A percentile compares a stretch with the other conserved stretches of the same genome.
phyloP scores from a whole-genome alignment of 2,329 filamentous ascomycete species.

The Cadophora sp. region DNA sequence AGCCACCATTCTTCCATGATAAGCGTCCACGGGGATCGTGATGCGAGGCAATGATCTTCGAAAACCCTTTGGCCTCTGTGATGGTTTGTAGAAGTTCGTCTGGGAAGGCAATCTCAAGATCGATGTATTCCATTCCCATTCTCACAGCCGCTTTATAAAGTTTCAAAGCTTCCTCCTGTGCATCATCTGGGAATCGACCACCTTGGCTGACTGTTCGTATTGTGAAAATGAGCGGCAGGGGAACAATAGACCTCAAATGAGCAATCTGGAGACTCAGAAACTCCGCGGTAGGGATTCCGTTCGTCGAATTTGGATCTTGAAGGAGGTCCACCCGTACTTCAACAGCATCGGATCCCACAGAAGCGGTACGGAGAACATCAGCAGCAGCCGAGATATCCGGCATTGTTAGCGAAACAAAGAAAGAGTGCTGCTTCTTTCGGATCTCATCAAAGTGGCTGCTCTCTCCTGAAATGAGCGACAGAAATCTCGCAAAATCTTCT shows the following conservation, averaged over 20 bases:
- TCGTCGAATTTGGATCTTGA: slow-evolving; percentile 64
- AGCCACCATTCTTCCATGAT: slow-evolving; percentile 92
- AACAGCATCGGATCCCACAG: slow-evolving; percentile 89
- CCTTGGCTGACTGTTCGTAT: slow-evolving; percentile 86
- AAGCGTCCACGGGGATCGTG: slow-evolving; percentile 83
- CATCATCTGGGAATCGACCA: slow-evolving; percentile 83
- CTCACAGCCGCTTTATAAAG: slow-evolving; percentile 82
- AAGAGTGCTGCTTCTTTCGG: slow-evolving; percentile 75
- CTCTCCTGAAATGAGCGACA: slow-evolving; percentile 71
- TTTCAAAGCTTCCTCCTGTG: slow-evolving; percentile 70
- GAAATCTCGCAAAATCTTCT: slow-evolving; percentile 76
- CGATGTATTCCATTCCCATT: slow-evolving; percentile 89
- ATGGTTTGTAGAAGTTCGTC: slow-evolving; percentile 76
- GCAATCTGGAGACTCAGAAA: slow-evolving; percentile 85
- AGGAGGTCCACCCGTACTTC: slow-evolving; percentile 94
- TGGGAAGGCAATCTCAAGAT: slow-evolving; percentile 88
- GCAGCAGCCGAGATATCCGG: slow-evolving; percentile 72
- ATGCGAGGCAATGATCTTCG: slow-evolving; percentile 92
- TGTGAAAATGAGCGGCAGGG: slow-evolving; percentile 89
- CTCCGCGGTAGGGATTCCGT: slow-evolving; percentile 68
- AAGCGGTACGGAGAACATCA: slow-evolving; percentile 72
- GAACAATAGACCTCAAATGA: slow-evolving; percentile 73
- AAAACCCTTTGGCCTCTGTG: slow-evolving; percentile 68
- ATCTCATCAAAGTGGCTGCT: slow-evolving; percentile 61
- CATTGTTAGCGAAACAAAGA: slow-evolving; percentile 91